phyloP scores from a whole-genome alignment of 1,284 basidiomycete species.

The Trametes pubescens region DNA sequence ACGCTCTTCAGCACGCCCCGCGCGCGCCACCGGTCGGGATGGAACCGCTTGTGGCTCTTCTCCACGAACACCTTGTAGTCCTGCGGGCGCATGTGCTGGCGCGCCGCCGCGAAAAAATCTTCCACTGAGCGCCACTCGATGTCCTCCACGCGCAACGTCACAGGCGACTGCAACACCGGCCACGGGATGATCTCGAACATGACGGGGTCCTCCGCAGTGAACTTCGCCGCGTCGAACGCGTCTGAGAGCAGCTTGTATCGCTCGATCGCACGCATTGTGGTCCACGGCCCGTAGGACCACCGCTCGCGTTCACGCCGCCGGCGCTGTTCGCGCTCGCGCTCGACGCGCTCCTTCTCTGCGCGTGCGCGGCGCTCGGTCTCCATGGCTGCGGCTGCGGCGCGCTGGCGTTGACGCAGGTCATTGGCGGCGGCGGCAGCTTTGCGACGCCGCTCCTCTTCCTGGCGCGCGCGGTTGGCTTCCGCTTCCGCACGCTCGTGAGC shows the following conservation, averaged over 20 bases:
- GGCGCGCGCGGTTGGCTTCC: constrained; percentile 45
- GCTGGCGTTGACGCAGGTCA: constrained; percentile 37
- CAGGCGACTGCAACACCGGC: constrained; percentile 68
- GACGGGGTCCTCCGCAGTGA: constrained; percentile 57
- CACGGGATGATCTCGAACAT: constrained; percentile 71
- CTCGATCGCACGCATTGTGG: constrained; percentile 65
- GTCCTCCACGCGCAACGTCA: constrained; percentile 62
- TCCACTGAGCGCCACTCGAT: constrained; percentile 75
- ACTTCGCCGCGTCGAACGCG: constrained; percentile 69
- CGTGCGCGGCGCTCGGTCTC: constrained; percentile 42
- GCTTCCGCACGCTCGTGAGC: constrained; percentile 56
- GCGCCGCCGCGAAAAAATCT: constrained; percentile 67
- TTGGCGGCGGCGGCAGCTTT: constrained; percentile 42
- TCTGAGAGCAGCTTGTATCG: constrained; percentile 65
- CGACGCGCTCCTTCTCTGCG: constrained; percentile 35
- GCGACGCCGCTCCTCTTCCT: constrained; percentile 47
- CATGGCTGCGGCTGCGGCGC: constrained; percentile 41
- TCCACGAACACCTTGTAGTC: constrained; percentile 71
- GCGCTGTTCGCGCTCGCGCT: constrained; percentile 44
- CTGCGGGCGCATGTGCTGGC: constrained; percentile 57
- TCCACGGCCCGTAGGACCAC: constrained; percentile 68
- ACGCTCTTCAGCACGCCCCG: constrained; percentile 61
- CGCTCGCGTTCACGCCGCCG: constrained; percentile 51
- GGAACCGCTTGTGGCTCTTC: constrained; percentile 73
- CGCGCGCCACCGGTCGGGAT: constrained; percentile 72